Evolutionary conservation across 202 grass and related monocot species (phyloP).

Genomic region (Musa balbisiana): DNA sequence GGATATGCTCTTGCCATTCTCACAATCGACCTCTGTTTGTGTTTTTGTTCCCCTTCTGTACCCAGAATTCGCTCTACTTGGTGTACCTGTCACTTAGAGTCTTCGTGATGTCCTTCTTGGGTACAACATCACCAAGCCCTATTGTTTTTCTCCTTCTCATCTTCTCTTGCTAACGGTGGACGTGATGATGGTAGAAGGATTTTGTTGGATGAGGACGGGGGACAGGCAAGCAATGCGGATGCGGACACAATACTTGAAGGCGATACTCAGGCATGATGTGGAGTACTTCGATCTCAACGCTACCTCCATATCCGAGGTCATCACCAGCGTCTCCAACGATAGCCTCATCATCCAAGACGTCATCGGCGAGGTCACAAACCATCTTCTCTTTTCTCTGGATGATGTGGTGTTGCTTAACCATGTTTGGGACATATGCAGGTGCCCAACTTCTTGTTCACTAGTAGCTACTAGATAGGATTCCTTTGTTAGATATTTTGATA

Average conservation of each 20-base stretch:
- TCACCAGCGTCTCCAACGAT: conserved; percentile 49
- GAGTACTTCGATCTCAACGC: conserved; percentile 45
- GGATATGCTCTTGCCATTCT: too few relatives aligned
- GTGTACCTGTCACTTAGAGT: neutral
- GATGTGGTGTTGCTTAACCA: neutral
- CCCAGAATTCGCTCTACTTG: neutral
- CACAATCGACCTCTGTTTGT: too few relatives aligned
- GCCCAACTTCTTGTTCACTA: conserved; percentile 36
- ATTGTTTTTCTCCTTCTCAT: neutral
- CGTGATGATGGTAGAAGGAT: conserved; percentile 23
- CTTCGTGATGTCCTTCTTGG: neutral
- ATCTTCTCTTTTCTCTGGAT: neutral
- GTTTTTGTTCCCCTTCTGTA: too few relatives aligned
- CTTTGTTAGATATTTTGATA: neutral
- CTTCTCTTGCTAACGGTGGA: neutral
- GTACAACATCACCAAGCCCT: neutral
- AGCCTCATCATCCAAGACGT: conserved; percentile 46
- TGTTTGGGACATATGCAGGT: neutral
- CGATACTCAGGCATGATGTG: conserved; percentile 35
- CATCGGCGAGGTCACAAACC: conserved; percentile 35
- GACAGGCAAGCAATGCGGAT: conserved; percentile 47
- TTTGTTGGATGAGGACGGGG: conserved; percentile 40
- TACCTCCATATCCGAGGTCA: conserved; percentile 19
- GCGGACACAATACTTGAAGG: conserved; percentile 41
- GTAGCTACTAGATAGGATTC: conserved; percentile 69